Conservation (phyloP, 345 rosid species). For the Kernera saxatilis region DNA sequence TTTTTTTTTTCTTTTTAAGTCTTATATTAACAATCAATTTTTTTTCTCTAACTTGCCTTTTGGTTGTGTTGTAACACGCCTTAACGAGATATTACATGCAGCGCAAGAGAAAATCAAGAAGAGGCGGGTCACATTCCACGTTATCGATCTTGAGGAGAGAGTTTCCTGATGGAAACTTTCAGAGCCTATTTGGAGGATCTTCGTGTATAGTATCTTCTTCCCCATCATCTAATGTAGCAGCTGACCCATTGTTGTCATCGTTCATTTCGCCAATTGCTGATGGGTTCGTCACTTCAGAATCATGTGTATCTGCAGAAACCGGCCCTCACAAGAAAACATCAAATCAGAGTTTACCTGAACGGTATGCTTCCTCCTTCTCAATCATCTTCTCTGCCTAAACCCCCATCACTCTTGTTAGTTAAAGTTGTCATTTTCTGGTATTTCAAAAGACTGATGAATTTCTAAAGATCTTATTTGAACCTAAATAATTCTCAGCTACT, state of each 20-base stretch:
- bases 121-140: constrained; percentile 71
- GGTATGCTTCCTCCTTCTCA: constrained; percentile 35
- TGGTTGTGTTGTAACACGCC: constrained; percentile 30
- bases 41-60: neutral
- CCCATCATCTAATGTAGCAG: constrained; percentile 47
- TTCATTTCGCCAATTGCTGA: constrained; percentile 75
- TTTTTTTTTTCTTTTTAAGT: neutral
- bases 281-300: constrained; percentile 37
- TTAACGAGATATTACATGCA: constrained; percentile 66
- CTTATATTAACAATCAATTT: neutral
- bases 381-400: neutral
- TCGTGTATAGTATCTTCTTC: constrained; percentile 58
- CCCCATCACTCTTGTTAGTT: neutral
- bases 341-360: constrained; percentile 39
- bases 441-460: neutral
- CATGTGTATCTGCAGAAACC: constrained; percentile 41
- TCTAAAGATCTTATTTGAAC: neutral
- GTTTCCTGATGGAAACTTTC: constrained; percentile 80
- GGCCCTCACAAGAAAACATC: constrained; percentile 41
- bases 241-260: constrained; percentile 86
- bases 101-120: constrained; percentile 81
- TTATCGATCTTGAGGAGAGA: constrained; percentile 80
- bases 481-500: neutral
- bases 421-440: neutral
- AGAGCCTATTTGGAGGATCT: constrained; percentile 65